phyloP scores from a whole-genome alignment of 1,284 basidiomycete genomes.

The Cystobasidium slooffiae region DNA sequence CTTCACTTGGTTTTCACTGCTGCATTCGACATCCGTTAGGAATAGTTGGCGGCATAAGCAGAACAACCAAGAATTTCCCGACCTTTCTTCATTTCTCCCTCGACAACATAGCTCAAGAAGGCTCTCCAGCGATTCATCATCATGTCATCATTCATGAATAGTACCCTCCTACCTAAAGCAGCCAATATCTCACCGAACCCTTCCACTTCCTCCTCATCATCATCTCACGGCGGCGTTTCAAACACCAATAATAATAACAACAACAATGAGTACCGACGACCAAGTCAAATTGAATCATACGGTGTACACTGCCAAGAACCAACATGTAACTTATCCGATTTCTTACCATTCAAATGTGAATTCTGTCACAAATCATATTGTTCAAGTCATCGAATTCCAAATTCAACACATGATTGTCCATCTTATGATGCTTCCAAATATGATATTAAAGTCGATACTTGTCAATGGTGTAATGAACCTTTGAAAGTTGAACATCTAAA shows the following conservation, averaged over 20 bases:
- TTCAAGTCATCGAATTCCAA: conserved; percentile 28
- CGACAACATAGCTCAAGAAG: too few relatives aligned
- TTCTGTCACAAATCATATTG: conserved; percentile 32
- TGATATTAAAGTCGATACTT: conserved; percentile 19
- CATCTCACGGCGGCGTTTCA: neutral
- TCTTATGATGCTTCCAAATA: conserved; percentile 20
- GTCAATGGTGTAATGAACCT: conserved; percentile 26
- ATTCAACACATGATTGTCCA: neutral
- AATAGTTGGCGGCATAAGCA: too few relatives aligned
- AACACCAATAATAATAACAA: neutral
- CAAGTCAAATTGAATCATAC: conserved; percentile 31
- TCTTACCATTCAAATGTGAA: conserved; percentile 35
- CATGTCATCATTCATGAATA: neutral
- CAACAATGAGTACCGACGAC: conserved; percentile 15
- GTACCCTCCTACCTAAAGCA: too few relatives aligned
- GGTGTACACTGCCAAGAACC: conserved; percentile 35
- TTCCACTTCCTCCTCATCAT: neutral
- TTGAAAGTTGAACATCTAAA: conserved; percentile 4
- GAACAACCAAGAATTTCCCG: too few relatives aligned
- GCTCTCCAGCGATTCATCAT: neutral
- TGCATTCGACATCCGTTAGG: too few relatives aligned
- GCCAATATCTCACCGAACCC: too few relatives aligned
- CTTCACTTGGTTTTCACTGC: too few relatives aligned
- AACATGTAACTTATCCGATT: conserved; percentile 35
- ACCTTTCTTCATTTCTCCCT: too few relatives aligned